Evolutionary conservation across 1,139 yeast genomes (phyloP), one percentile per base, ranked within the genome.

Genomic region (Oligophagozyma castellii): DNA sequence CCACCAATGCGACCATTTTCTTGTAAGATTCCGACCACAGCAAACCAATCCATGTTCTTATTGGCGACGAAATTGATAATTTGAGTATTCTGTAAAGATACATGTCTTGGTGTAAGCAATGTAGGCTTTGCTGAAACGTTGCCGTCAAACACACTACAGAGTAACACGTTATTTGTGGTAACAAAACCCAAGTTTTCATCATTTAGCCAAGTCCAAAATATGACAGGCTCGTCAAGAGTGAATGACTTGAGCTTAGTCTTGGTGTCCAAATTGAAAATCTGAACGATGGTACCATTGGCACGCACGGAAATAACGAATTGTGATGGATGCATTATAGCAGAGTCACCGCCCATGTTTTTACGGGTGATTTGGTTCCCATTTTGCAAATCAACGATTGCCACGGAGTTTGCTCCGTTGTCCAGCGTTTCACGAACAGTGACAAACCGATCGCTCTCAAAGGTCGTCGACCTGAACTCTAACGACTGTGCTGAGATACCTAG

Each of bases 1-100:
- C 99, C 99, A 20, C 86, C 95, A 45, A 92, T 81, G 48, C 93
- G 73, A 38, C 94, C 94, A 44, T 80, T 79, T 53, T 83, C 95
- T 58, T 84, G 95, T 26, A 93, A 77, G 52, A 92, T 86, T 45
- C 98, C 98, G 37, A 81, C 83, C 34, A 86, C 70, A 19, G 95
- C 95, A 54, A 84, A 78, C 99, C 99, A 92, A 48, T 79, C 79
- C 39, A 75, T 69, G 40, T 69, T 75, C 18, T 73, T 69, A 51
- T 84, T 93, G 40, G 89, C 76, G 30, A 78, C 80, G 51, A 89
- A 77, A 58, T 80, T 86, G 58, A 92, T 89, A 49, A 92, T 78
- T 60, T 92, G 98, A 39, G 86, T 71, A 46, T 75, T 79, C 48
- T 68, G 70, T 49, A 92, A 64, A 30, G 76, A 65, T 25, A 73